A percentile compares a stretch with the other conserved stretches of the same genome.
Conservation (phyloP, 176 grass and related monocot species). For the Rhipidocladum racemiflorum region DNA sequence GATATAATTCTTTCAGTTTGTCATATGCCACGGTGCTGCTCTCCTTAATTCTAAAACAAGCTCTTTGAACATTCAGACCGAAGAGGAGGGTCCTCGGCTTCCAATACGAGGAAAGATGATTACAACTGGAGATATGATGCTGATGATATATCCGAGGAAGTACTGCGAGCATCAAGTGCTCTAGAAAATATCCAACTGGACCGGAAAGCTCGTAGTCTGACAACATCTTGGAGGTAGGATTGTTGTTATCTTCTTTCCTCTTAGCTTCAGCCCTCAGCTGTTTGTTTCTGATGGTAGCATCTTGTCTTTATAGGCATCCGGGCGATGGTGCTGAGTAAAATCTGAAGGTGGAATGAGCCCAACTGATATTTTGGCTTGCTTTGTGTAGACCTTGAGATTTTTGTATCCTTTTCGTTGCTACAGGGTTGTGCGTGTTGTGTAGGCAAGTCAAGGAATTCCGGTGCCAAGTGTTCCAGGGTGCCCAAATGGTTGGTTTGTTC, state of each 20-base stretch:
- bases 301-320: conserved; percentile 29
- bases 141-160: conserved; percentile 84
- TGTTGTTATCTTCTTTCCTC: not conserved
- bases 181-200: conserved; percentile 83
- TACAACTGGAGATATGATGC: conserved; percentile 88
- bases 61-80: conserved; percentile 41
- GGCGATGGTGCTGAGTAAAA: conserved; percentile 34
- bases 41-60: conserved; percentile 7
- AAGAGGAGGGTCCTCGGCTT: conserved; percentile 53
- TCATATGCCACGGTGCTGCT: not conserved
- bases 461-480: not conserved
- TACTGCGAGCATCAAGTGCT: conserved; percentile 65
- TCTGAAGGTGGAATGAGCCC: not conserved
- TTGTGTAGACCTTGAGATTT: not conserved
- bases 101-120: conserved; percentile 71
- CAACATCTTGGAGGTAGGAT: conserved; percentile 73
- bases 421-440: not conserved
- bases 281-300: conserved; percentile 10
- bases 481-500: no score
- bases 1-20: not conserved
- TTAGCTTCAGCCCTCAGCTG: no score
- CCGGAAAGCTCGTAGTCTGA: conserved; percentile 71
- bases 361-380: not conserved
- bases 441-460: not conserved
- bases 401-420: conserved; percentile 10